phyloP scores from a whole-genome alignment of 495 filamentous ascomycete species.

The Penicillium manginii region DNA sequence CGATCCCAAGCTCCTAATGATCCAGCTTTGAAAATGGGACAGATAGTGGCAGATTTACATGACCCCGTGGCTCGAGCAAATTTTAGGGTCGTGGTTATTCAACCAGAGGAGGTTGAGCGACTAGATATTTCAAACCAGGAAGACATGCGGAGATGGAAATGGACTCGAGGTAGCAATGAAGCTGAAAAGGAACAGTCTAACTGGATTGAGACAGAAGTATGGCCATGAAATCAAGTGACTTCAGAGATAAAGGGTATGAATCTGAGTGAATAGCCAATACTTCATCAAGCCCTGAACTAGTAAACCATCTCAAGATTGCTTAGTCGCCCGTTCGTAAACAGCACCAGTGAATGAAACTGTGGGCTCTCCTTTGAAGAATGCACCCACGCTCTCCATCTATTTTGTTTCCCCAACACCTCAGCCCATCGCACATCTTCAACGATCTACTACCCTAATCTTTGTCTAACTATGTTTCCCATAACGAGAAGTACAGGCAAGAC shows the following conservation, averaged over 20 bases:
- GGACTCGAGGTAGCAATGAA: constrained; percentile 50
- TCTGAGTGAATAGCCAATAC: too few relatives aligned
- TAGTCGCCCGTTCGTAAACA: too few relatives aligned
- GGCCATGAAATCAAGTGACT: constrained; percentile 60
- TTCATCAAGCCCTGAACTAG: too few relatives aligned
- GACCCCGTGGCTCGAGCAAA: constrained; percentile 72
- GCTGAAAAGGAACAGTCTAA: constrained; percentile 38
- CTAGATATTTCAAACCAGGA: constrained; percentile 71
- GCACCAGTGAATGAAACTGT: too few relatives aligned
- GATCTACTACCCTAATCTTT: too few relatives aligned
- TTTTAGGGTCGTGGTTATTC: constrained; percentile 84
- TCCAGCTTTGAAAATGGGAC: constrained; percentile 60
- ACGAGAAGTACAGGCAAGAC: too few relatives aligned
- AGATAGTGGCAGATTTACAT: constrained; percentile 68
- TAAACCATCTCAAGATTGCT: too few relatives aligned
- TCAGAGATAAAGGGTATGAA: not conserved
- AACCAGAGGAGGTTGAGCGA: constrained; percentile 78
- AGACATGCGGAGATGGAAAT: constrained; percentile 66
- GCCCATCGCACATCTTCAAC: too few relatives aligned
- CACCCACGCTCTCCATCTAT: too few relatives aligned
- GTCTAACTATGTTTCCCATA: too few relatives aligned
- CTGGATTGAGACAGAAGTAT: constrained; percentile 81
- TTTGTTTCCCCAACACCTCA: too few relatives aligned
- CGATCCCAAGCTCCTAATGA: constrained; percentile 49
- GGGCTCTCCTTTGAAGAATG: too few relatives aligned